These are phyloP conservation scores for Cryptomeria japonica DNA, from an alignment of 75 land plant species.

Conservation along the genomic window DNA sequence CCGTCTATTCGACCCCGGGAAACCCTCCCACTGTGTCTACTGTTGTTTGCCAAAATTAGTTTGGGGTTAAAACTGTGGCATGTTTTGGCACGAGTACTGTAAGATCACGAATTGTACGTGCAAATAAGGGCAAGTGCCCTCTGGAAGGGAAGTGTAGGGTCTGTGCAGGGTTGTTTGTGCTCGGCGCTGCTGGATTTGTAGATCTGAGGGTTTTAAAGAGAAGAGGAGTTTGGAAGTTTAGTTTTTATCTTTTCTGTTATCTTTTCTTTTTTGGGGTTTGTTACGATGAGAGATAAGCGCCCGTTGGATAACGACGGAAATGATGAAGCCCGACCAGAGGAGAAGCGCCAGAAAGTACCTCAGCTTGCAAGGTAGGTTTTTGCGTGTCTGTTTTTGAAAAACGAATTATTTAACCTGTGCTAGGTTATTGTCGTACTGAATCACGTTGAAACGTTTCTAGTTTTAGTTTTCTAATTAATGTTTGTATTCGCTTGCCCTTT, in stretches of 20 bases:
- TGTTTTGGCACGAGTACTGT: not conserved
- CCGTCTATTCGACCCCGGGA: not conserved
- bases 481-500: not conserved
- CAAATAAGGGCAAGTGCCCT: not conserved
- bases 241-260: not conserved
- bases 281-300: constrained; percentile 26
- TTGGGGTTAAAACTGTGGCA: not conserved
- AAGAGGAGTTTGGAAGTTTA: not conserved
- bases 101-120: not conserved
- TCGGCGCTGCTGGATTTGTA: not conserved
- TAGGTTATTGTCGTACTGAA: not conserved
- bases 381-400: not conserved
- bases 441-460: not conserved
- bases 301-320: constrained; percentile 14
- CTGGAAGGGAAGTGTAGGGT: not conserved
- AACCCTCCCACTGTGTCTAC: not conserved
- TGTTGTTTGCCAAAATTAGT: not conserved
- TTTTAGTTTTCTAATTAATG: not conserved
- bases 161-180: not conserved
- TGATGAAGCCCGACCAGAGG: constrained; percentile 26
- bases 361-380: constrained; percentile 45
- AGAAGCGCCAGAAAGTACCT: constrained; percentile 40
- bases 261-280: not conserved
- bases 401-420: not conserved
- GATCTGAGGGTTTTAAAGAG: constrained; percentile 1